Evolutionary conservation across 345 rosid genomes (phyloP).

Genomic region (Syzygium aqueum): DNA sequence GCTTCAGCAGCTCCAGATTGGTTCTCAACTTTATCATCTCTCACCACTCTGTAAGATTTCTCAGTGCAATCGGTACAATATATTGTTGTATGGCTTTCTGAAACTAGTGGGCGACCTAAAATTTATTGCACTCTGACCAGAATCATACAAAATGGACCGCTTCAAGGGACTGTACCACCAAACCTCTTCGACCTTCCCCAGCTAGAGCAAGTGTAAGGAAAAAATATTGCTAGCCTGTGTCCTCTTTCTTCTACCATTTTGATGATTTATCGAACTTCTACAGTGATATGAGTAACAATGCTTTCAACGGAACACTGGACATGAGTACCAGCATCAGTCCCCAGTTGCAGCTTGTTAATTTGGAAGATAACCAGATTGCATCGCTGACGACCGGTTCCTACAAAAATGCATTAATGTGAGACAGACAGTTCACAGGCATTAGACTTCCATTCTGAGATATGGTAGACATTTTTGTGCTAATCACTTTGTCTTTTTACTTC

Average conservation of each 20-base stretch:
- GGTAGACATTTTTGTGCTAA: background rate
- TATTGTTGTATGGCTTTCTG: background rate
- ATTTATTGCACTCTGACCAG: slow-evolving; percentile 13
- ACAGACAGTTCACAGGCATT: background rate
- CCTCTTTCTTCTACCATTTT: background rate
- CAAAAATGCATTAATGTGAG: slow-evolving; percentile 52
- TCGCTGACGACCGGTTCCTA: slow-evolving; percentile 47
- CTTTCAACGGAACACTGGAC: slow-evolving; percentile 55
- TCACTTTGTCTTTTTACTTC: slow-evolving; percentile 26
- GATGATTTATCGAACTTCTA: background rate
- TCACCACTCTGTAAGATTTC: slow-evolving; percentile 69
- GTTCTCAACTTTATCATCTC: slow-evolving; percentile 80
- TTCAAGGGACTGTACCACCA: slow-evolving; percentile 54
- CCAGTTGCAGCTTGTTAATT: slow-evolving; percentile 60
- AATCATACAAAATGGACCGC: slow-evolving; percentile 61
- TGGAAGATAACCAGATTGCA: slow-evolving; percentile 58
- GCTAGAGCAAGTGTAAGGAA: slow-evolving; percentile 81
- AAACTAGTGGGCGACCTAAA: background rate
- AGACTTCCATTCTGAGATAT: background rate
- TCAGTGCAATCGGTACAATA: background rate
- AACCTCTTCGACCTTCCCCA: slow-evolving; percentile 58
- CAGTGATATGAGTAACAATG: slow-evolving; percentile 69
- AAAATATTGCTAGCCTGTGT: background rate
- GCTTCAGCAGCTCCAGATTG: slow-evolving; percentile 70
- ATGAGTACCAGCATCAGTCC: slow-evolving; percentile 40